These are phyloP conservation scores for Parietaria judaica DNA, from an alignment of 306 rosid genomes.

Conservation along the genomic window DNA sequence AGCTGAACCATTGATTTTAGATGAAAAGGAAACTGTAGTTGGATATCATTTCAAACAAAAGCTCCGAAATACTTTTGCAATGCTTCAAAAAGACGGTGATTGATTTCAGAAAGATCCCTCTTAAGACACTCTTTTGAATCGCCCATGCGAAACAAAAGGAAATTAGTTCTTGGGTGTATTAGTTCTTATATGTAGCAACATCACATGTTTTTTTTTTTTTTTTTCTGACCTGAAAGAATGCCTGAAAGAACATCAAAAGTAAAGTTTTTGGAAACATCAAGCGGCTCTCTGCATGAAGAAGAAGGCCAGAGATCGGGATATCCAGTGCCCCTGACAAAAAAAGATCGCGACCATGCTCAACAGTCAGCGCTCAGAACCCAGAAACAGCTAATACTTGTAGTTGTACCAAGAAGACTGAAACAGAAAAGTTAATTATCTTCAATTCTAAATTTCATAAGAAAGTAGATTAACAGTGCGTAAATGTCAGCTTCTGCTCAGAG, in stretches of 20 bases:
- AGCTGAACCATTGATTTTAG: neutral
- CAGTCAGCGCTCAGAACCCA: neutral
- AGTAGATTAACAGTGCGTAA: neutral
- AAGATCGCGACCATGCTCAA: slow-evolving; percentile 11
- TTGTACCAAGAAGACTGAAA: too few relatives aligned
- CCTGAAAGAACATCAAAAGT: slow-evolving; percentile 83
- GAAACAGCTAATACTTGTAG: neutral
- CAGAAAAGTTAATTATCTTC: too few relatives aligned
- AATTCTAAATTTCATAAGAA: neutral
- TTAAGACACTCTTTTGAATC: neutral
- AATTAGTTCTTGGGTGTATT: neutral
- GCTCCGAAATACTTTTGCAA: too few relatives aligned
- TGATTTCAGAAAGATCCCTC: neutral
- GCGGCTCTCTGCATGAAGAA: slow-evolving; percentile 76
- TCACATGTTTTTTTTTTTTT: neutral
- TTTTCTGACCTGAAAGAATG: slow-evolving; percentile 61
- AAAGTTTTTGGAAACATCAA: slow-evolving; percentile 72
- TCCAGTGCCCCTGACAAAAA: slow-evolving; percentile 69
- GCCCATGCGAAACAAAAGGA: neutral
- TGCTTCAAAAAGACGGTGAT: neutral
- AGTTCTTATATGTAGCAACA: neutral
- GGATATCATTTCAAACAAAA: neutral
- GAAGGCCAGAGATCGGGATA: slow-evolving; percentile 98
- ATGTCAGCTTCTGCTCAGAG: neutral
- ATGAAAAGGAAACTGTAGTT: neutral